phyloP scores from a whole-genome alignment of 116 monocot species.

The Iris pallida region DNA sequence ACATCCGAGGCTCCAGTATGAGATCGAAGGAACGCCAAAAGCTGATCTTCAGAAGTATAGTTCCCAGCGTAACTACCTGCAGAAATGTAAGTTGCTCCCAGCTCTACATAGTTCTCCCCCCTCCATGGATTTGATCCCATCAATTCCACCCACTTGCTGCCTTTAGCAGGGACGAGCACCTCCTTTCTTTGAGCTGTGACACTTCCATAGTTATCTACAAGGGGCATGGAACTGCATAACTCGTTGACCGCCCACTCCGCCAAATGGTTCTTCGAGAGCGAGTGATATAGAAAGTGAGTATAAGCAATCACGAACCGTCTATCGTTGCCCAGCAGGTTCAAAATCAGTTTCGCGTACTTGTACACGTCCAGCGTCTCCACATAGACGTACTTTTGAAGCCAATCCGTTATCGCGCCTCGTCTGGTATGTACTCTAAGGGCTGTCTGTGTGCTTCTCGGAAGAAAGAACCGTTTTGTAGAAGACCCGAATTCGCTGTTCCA shows the following conservation, averaged over 20 bases:
- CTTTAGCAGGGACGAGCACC: slow-evolving; percentile 23
- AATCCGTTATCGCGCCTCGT: not conserved
- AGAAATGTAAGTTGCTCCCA: slow-evolving; percentile 15
- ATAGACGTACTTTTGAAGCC: slow-evolving; percentile 8
- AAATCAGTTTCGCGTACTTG: slow-evolving; percentile 7
- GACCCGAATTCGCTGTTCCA: slow-evolving; percentile 20
- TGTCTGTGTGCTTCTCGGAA: slow-evolving; percentile 16
- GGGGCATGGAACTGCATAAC: slow-evolving; percentile 16
- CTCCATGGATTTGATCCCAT: slow-evolving; percentile 32
- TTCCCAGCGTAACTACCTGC: slow-evolving; percentile 14
- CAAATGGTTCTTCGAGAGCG: slow-evolving; percentile 2
- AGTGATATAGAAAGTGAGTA: slow-evolving; percentile 28
- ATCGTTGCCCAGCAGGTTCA: not conserved
- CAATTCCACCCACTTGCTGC: slow-evolving; percentile 26
- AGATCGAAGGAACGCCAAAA: slow-evolving; percentile 10
- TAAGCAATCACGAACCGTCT: slow-evolving; percentile 10
- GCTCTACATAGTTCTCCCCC: slow-evolving; percentile 15
- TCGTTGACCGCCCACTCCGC: not conserved
- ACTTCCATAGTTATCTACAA: slow-evolving; percentile 20
- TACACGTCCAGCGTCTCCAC: slow-evolving; percentile 7
- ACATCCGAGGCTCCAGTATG: slow-evolving; percentile 11
- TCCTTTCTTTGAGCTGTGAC: not conserved
- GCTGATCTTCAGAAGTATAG: slow-evolving; percentile 12
- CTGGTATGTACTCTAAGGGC: not conserved
- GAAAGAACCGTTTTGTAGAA: slow-evolving; percentile 5